phyloP scores from a whole-genome alignment of 257 asterid genomes.

The Solanum paucissectum region DNA sequence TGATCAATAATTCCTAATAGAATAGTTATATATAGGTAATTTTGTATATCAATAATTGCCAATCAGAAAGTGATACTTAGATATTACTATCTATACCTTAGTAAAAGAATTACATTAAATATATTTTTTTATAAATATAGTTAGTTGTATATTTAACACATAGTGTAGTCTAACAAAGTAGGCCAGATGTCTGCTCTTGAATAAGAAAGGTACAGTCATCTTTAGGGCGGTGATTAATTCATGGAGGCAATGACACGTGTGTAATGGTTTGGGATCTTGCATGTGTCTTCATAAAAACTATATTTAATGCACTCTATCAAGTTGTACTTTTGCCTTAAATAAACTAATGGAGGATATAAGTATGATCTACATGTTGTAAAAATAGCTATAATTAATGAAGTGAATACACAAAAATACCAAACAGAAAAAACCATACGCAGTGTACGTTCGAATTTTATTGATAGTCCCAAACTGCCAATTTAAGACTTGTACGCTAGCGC shows the following conservation, averaged over 20 bases:
- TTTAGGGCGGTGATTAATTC: background rate
- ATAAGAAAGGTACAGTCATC: background rate
- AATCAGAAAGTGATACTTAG: background rate
- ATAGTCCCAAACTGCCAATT: too few relatives aligned
- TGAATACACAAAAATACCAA: background rate
- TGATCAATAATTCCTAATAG: background rate
- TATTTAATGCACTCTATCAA: background rate
- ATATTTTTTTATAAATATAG: background rate
- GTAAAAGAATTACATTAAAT: background rate
- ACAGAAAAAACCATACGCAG: background rate
- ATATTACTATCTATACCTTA: background rate
- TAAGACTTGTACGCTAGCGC: background rate
- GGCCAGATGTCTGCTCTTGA: background rate
- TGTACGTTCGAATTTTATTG: background rate
- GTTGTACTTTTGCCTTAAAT: background rate
- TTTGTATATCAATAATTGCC: background rate
- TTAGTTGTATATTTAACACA: background rate
- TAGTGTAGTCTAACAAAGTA: background rate
- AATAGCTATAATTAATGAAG: background rate
- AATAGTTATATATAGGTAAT: background rate
- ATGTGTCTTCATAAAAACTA: background rate
- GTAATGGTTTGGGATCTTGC: background rate
- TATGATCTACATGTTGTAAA: background rate
- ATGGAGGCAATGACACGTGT: background rate
- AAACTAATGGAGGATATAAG: background rate